Evolutionary conservation across 371 early-diverging fungal species (phyloP), one percentile per base, ranked within the genome.

Genomic region (Apophysomyces variabilis): DNA sequence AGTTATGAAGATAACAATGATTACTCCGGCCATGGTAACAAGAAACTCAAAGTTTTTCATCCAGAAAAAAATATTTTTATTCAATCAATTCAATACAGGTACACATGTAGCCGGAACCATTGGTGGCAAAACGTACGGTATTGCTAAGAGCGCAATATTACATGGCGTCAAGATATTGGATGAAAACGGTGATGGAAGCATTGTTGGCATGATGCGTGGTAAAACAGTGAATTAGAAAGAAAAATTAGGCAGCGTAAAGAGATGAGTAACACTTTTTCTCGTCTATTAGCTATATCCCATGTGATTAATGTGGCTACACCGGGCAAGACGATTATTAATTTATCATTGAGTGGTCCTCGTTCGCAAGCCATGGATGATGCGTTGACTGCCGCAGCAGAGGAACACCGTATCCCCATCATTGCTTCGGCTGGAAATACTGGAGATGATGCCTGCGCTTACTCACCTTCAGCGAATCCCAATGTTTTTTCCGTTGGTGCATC

Each of bases 361-460:
- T 83, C 84, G 13, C 56, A 70, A 44, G 9, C 64, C n/a, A 64
- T 79, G 7, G 73, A 79, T 39, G 66, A 75, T 13, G 76, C 80
- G 0, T 63, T 90, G 4, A 78, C 78, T 39, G 70, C 71, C 9
- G 82, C 85, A 3, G 82, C 85, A 0, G 84, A 83, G 5, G 67
- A 67, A 0, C 67, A 69, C 39, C 54, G 65, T 1, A 71, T 83
- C 7, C 85, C 83, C 0, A 68, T 85, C 35, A 82, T 85, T 70
- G 83, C 79, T 0, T 92, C 94, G 13, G 93, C 94, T 1, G 95
- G 94, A 3, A 93, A 93, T 69, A 80, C 79, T 6, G 78, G 72
- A 5, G 74, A 75, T 35, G 80, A 87, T 68, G 92, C 93, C 1
- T 94, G 94, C 61, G 76, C 79, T 32, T 89, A 78, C 67, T 86